phyloP scores from a whole-genome alignment of 768 basidiomycete genomes.

The Lyophyllum shimeji region DNA sequence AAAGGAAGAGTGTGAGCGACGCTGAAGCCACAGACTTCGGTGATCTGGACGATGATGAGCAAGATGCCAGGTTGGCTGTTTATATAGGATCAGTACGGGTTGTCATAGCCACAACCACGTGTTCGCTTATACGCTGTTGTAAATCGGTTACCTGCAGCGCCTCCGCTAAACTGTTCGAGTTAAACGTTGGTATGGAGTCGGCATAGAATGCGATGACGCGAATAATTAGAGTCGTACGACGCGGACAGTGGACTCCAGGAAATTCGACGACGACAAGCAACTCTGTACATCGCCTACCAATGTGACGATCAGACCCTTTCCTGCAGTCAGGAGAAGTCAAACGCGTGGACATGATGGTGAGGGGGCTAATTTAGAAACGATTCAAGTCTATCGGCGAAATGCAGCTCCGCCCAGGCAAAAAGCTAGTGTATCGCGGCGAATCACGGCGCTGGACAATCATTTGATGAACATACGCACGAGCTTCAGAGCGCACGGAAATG shows the following conservation, averaged over 20 bases:
- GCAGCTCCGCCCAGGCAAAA: background rate
- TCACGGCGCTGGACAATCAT: background rate
- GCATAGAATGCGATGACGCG: background rate
- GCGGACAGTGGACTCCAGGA: background rate
- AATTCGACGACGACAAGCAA: background rate
- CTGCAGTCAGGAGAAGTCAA: too few relatives aligned
- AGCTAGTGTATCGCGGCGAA: background rate
- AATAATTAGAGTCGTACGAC: background rate
- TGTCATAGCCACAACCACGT: conserved; percentile 15
- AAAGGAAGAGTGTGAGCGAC: conserved; percentile 14
- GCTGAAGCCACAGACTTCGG: conserved; percentile 13
- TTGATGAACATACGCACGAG: background rate
- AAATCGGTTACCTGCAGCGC: conserved; percentile 7
- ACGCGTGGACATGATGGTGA: too few relatives aligned
- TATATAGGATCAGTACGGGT: conserved; percentile 10
- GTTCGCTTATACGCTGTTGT: background rate
- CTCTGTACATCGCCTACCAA: background rate
- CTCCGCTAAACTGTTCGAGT: background rate
- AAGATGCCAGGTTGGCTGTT: background rate
- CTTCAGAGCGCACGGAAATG: too few relatives aligned
- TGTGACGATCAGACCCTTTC: background rate
- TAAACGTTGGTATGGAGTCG: conserved; percentile 5
- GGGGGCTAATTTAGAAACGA: background rate
- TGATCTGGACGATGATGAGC: conserved; percentile 6
- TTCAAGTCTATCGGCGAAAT: background rate